Base-by-base conservation (phyloP, 2,329 filamentous ascomycete genomes). In the Sporothrix globosa region DNA sequence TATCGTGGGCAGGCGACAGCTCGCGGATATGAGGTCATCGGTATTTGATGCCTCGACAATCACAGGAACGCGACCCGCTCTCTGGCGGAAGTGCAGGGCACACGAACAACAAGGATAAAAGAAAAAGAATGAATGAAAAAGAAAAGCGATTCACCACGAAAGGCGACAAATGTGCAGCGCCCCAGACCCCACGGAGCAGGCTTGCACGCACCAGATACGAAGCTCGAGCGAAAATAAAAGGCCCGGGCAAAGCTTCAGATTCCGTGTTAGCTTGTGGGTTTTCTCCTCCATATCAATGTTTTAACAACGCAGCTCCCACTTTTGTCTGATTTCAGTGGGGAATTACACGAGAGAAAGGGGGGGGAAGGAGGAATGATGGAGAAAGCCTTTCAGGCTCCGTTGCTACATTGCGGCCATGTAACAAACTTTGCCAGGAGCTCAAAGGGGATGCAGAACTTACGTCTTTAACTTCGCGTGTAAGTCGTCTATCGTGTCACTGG, bases 21-120 rank as follows among this genome's bases (percentile, higher is more conserved):
- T 53, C 52, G 34, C 39, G 2, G 39, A 11, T 9, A 69, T 69
- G 67, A 69, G 67, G 67, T 69, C 67, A 69, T 69, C 53, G 44
- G n/a, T 24, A 21, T 27, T 41, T 30, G 53, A 41, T 34, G 19
- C 44, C 67, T 39, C 54, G 39, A 44, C 27, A 56, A 61, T 48
- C 54, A 27, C 46, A 61, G 52, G 39, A 48, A 46, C 50, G n/a
- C 41, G 27, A 53, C 1, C 41, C 63, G 46, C 46, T 39, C 24
- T 67, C 65, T 44, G 65, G 65, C 30, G 44, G 17, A 44, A 46
- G 39, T 46, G 58, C 46, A 52, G 63, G 46, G 63, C 63, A 66
- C 44, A 34, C 27, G 10, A 21, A 17, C 63, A 39, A 44, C 3
- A 44, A 44, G 41, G 17, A 17, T 21, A 46, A 50, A 34, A 34